These are phyloP conservation scores for Neckera pumila DNA, from an alignment of 225 moss, liverwort and hornwort genomes.

Conservation along the genomic window DNA sequence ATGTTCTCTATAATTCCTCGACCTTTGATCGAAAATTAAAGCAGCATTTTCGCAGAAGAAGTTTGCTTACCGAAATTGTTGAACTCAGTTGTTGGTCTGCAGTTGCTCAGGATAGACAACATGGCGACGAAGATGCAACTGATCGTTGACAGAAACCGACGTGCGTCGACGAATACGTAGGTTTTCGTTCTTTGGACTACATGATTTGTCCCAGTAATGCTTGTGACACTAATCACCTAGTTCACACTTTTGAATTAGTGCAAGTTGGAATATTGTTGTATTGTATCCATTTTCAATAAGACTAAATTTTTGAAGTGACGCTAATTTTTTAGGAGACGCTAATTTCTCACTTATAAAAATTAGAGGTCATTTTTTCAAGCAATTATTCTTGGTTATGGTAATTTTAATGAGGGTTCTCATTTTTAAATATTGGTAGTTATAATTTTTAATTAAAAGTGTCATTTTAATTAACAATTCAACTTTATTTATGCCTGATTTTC, in stretches of 20 bases:
- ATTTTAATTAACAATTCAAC: not conserved
- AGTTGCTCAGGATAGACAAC: not conserved
- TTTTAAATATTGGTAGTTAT: rapidly evolving
- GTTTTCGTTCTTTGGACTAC: not conserved
- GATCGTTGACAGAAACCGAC: not conserved
- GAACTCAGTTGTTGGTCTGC: not conserved
- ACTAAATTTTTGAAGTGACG: not conserved
- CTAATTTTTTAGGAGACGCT: not conserved
- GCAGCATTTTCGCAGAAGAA: not conserved
- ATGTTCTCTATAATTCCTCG: not conserved
- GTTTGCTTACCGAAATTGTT: too few species aligned
- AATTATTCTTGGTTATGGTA: not conserved
- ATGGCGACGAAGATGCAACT: not conserved
- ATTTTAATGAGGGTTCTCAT: not conserved
- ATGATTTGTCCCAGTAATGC: too few species aligned
- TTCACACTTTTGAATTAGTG: too few species aligned
- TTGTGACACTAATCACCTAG: too few species aligned
- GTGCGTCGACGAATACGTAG: not conserved
- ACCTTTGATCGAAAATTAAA: not conserved
- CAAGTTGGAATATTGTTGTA: too few species aligned
- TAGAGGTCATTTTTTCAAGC: not conserved
- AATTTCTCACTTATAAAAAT: not conserved
- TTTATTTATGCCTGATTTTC: rapidly evolving
- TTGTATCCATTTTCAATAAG: not conserved
- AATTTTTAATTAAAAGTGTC: not conserved